Evolutionary conservation across 1,139 yeast genomes (phyloP), one percentile per base, ranked within the genome.

Genomic region (Groenewaldozyma auringiensis): DNA sequence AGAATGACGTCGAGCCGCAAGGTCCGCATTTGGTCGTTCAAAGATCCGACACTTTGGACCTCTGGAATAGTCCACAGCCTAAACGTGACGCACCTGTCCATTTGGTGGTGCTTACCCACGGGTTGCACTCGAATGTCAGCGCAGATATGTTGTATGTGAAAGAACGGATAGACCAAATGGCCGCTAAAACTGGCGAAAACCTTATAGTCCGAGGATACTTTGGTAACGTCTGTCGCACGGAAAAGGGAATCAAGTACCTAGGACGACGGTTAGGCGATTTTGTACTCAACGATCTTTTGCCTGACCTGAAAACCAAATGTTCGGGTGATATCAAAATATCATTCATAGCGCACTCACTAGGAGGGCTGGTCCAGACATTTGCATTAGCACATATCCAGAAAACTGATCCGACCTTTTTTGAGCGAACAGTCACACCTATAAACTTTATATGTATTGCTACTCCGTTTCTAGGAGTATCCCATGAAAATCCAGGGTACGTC

Each of bases 331-430:
- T 63, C 1, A 80, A 77, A 55, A 80, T 92, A 2, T 88, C 97
- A 1, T 89, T 92, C 56, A 71, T 94, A 32, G 95, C 92, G 1
- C 98, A 92, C 64, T 89, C 97, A 0, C 68, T 92, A 29, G 98
- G 98, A 29, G 98, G 98, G 0, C 69, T 86, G 39, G 82, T 84
- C 2, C 97, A 92, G 64, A 79, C 94, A 0, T 92, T 87, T 69
- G 94, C 97, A 1, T 76, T 92, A 39, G 95, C 96, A 0, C 87
- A 87, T 60, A 74, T 84, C 31, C 75, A 79, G 41, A 72, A 75
- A 43, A 81, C 78, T 52, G 79, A 79, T 59, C 94, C 96, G 0
- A 76, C 81, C 69, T 78, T 83, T 50, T 87, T 92, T 55, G 65
- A 67, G 50, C 59, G 74, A 27, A 67, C 69, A 17, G 75, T 85